Base-by-base conservation (phyloP, 148 eudicot species). In the Rhododendron kiyosumense region DNA sequence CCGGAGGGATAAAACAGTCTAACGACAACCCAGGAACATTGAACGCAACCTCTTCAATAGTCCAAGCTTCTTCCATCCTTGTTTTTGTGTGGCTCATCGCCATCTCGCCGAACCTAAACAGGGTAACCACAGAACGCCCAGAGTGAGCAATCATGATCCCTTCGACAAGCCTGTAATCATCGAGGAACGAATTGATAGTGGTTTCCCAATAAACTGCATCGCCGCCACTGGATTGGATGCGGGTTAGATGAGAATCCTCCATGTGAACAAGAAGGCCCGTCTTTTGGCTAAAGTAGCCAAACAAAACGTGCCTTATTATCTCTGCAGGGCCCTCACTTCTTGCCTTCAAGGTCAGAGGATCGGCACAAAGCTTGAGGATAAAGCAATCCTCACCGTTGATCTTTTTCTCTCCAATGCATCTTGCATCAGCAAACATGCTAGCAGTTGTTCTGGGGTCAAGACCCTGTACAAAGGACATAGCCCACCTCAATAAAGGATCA, bases 371-470 rank as follows among this genome's bases (percentile, higher is more conserved):
- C 88, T 92, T 92, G 43, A 92, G 90, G 52, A 92, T 90, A 85
- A 92, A 92, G 85, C 94, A 92, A 65, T 90, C 91, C 78, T 92
- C 94, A 3, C 92, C 91, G 49, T 92, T 90, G 85, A 92, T 86
- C 74, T 84, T 89, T 46, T 89, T 92, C 90, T 92, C 92, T 45
- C 94, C 94, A 46, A 90, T 88, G 88, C 91, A 92, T 48, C 88
- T 85, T 9, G 94, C 88, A 79, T 89, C 83, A 1, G 90, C 89
- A 86, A 92, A 92, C 94, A 92, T 87, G 86, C 89, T 89, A 11
- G 94, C 94, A 61, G 91, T 92, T 7, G 94, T 87, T 89, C 94
- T 89, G 10, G 94, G 92, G 86, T 92, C 94, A 86, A 92, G 94
- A 63, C 94, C 94, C 94, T 92, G 88, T 24, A 81, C 38, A 45